Evolutionary conservation across 2,329 filamentous ascomycete genomes (phyloP).

Genomic region (Pseudogymnoascus sp.): DNA sequence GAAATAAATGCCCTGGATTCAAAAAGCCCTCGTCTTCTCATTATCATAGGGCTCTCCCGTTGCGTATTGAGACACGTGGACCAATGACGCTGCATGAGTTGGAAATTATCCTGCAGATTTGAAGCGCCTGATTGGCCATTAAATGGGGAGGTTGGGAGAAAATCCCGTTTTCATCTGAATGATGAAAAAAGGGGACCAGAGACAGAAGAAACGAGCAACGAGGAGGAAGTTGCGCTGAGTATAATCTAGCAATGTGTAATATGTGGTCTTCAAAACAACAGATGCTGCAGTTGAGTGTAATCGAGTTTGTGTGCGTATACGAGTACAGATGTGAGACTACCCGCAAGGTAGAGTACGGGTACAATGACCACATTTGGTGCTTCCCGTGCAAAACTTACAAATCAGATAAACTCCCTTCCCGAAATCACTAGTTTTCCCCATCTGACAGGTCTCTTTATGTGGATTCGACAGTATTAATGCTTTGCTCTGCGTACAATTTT

Average conservation of each 20-base stretch:
- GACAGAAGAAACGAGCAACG: no score
- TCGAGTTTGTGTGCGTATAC: background rate
- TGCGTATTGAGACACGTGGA: conserved; percentile 4
- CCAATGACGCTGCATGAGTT: conserved; percentile 3
- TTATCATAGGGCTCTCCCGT: background rate
- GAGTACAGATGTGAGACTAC: background rate
- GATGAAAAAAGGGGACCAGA: background rate
- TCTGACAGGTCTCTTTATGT: conserved; percentile 7
- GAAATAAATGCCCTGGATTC: background rate
- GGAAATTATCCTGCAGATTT: conserved; percentile 6
- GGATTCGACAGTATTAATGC: background rate
- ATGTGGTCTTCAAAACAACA: background rate
- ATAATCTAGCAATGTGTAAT: background rate
- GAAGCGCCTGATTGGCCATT: conserved; percentile 2
- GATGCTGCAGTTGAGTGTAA: background rate
- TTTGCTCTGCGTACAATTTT: background rate
- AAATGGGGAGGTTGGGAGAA: conserved; percentile 6
- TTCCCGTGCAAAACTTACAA: background rate
- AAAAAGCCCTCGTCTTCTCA: background rate
- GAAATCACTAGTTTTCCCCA: conserved; percentile 2
- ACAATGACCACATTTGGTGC: background rate
- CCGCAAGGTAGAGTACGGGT: background rate
- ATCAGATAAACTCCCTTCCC: background rate
- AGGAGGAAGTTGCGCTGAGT: background rate
- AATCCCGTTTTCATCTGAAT: background rate